A percentile compares a stretch with the other conserved stretches of the same genome.
Evolutionary conservation across 169 alveolate species (phyloP).

Genomic region (Eimeria necatrix): DNA sequence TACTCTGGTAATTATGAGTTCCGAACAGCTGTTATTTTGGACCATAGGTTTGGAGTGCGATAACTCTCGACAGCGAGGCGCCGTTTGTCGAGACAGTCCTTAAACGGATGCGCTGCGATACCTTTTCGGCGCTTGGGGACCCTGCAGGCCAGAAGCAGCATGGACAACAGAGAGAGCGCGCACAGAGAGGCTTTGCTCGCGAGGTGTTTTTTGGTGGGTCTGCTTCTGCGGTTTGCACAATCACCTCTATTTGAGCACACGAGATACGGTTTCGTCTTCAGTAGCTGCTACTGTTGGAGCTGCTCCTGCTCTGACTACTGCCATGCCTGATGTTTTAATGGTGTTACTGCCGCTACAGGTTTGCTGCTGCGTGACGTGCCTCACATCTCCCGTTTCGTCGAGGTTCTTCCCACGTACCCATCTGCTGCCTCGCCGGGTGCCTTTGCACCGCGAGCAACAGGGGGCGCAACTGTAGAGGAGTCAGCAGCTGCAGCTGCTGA

Average conservation of each 20-base stretch:
- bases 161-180: conserved; percentile 22
- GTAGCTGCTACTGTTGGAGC: neutral
- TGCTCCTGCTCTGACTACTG: neutral
- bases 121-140: neutral
- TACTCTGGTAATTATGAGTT: neutral
- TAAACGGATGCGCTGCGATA: conserved; percentile 49
- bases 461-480: neutral
- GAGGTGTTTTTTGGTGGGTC: conserved; percentile 61
- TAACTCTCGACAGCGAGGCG: conserved; percentile 32
- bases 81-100: conserved; percentile 38
- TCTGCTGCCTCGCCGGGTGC: neutral
- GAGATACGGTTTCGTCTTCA: too few relatives aligned
- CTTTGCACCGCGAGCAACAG: neutral
- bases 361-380: conserved; percentile 36
- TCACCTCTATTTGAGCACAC: too few relatives aligned
- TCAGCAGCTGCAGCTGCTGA: conserved; percentile 44
- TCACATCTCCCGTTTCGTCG: conserved; percentile 70
- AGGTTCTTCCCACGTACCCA: conserved; percentile 31
- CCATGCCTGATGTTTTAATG: neutral
- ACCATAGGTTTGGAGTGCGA: conserved; percentile 47
- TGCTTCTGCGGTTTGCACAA: neutral
- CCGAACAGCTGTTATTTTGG: conserved; percentile 1
- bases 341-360: conserved; percentile 4
- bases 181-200: conserved; percentile 30
- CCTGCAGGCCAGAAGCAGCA: neutral